Evolutionary conservation across 202 grass and related monocot genomes (phyloP).

Genomic region (Cymbopogon flexuosus): DNA sequence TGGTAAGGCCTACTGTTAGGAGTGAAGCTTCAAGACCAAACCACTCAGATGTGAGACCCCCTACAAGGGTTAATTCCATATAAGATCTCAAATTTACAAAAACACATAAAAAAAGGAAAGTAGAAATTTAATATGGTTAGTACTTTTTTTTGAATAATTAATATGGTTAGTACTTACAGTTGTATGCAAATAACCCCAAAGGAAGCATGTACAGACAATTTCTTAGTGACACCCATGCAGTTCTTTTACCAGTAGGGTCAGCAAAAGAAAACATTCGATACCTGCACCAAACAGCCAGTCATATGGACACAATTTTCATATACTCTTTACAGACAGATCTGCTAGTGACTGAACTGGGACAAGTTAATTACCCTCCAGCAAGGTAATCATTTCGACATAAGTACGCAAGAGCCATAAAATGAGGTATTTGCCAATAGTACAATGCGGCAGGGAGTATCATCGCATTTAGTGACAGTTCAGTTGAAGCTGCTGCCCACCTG

Average conservation of each 20-base stretch:
- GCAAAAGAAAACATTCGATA: conserved; percentile 88
- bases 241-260: conserved; percentile 80
- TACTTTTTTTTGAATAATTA: conserved; percentile 14
- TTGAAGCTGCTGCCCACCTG: conserved; percentile 79
- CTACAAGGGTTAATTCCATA: conserved; percentile 32
- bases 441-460: conserved; percentile 82
- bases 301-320: background rate
- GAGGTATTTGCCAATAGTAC: conserved; percentile 93
- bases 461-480: conserved; percentile 65
- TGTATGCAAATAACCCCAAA: conserved; percentile 70
- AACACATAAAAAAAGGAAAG: background rate
- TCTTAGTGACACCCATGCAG: conserved; percentile 77
- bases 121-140: background rate
- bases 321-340: conserved; percentile 14
- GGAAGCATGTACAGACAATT: conserved; percentile 92
- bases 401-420: conserved; percentile 95
- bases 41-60: conserved; percentile 80
- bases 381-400: conserved; percentile 82
- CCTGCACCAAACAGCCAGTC: conserved; percentile 48
- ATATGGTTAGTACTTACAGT: conserved; percentile 55
- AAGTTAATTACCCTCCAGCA: conserved; percentile 69
- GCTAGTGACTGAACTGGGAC: background rate
- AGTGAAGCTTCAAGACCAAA: conserved; percentile 81
- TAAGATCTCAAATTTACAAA: conserved; percentile 9
- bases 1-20: conserved; percentile 59